A percentile compares a stretch with the other conserved stretches of the same genome.
These are phyloP conservation scores for Aureobasidium sp. DNA, from an alignment of 2,329 filamentous ascomycete species.

Conservation along the genomic window DNA sequence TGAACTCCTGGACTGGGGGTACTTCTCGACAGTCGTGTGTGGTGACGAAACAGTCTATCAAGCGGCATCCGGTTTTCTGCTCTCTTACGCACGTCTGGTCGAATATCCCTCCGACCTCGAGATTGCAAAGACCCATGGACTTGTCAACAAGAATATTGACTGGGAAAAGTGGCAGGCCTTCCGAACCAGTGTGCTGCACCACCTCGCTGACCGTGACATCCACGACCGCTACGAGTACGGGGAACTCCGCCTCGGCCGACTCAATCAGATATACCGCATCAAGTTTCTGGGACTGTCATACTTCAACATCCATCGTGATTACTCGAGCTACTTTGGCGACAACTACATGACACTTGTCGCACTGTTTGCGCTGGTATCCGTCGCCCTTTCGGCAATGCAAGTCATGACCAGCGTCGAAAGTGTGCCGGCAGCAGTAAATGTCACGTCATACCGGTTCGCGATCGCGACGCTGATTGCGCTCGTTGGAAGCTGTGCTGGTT, in stretches of 20 bases:
- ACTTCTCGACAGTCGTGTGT: not conserved
- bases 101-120: not conserved
- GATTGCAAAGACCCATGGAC: not conserved
- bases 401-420: conserved; percentile 8
- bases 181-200: not conserved
- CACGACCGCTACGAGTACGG: conserved; percentile 14
- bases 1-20: not conserved
- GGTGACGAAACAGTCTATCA: not conserved
- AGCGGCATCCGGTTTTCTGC: not conserved
- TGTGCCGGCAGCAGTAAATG: not conserved
- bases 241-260: conserved; percentile 14
- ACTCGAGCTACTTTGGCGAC: conserved; percentile 13
- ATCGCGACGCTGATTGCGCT: conserved; percentile 9
- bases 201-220: not conserved
- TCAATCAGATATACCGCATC: conserved; percentile 15
- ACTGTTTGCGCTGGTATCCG: conserved; percentile 9
- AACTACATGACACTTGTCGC: conserved; percentile 11
- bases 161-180: not conserved
- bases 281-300: not conserved
- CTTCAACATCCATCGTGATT: conserved; percentile 7
- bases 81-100: not conserved
- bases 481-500: not conserved
- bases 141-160: not conserved
- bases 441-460: conserved; percentile 9
- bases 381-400: conserved; percentile 15